Base-by-base conservation (phyloP, 2,329 filamentous ascomycete genomes). In the Endothia cerciana region DNA sequence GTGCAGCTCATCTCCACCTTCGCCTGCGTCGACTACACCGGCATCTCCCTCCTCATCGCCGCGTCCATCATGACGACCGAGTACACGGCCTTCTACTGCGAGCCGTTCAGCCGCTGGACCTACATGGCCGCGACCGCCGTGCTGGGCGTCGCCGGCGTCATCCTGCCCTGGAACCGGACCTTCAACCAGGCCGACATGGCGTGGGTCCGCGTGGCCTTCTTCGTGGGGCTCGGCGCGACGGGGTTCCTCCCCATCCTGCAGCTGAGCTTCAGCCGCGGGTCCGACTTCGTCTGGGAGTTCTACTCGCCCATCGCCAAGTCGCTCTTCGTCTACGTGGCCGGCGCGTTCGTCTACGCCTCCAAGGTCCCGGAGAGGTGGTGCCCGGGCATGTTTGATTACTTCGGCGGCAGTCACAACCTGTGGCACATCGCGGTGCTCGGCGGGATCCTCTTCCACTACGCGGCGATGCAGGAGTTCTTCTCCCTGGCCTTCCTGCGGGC, bases 41-140 rank as follows among this genome's bases (percentile, higher is more conserved):
- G 95, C 64, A 99, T 99, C 71, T 97, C 94, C 1, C 83, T 99
- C 60, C 86, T 99, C 33, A 95, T 99, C 62, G 93, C 95, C 2
- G 93, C 95, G 11, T 97, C 92, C 65, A 99, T 99, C 80, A 93
- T 98, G 86, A 97, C 95, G 2, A 97, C 93, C 43, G 95, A 99
- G 77, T 99, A 98, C 81, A 97, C 95, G 0, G 95, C 94, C 30
- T 99, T 99, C 78, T 99, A 99, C 82, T 97, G 95, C 81, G 95
- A 99, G 74, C 94, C 95, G 3, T 73, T 91, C 57, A 94, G 91
- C 71, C 90, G 94, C 64, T 95, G 91, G 86, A 83, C 87, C 15
- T 99, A 98, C 79, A 95, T 99, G 82, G 78, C 85, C 51, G 82
- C 91, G 60, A 98, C 95, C 2, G 90, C 91, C 65, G 76, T 89